A percentile compares a stretch with the other conserved stretches of the same genome.
Evolutionary conservation across 2,329 filamentous ascomycete species (phyloP).

Genomic region (Pseudodiploospora longispora): DNA sequence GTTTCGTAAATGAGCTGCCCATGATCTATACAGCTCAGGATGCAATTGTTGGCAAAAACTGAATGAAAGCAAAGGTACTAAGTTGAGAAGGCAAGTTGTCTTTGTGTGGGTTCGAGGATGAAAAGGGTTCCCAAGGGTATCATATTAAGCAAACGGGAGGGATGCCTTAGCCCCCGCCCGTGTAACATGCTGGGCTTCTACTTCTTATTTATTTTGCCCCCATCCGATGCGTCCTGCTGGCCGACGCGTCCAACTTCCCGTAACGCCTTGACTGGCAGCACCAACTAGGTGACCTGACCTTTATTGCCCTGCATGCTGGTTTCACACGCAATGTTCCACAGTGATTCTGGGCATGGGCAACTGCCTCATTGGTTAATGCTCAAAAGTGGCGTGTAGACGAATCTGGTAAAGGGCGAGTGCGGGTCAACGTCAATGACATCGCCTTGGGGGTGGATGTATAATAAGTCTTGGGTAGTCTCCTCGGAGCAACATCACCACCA

Average conservation of each 20-base stretch:
- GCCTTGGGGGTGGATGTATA: background rate
- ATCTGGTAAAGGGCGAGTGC: background rate
- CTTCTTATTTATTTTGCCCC: background rate
- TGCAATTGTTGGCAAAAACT: too few relatives aligned
- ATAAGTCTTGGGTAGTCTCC: background rate
- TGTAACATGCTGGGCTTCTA: background rate
- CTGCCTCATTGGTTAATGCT: conserved; percentile 1
- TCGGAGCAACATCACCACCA: too few relatives aligned
- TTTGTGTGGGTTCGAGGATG: too few relatives aligned
- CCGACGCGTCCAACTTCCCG: background rate
- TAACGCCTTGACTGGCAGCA: background rate
- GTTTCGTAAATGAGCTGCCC: conserved; percentile 3
- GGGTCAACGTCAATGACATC: conserved; percentile 2
- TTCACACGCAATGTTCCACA: conserved; percentile 1
- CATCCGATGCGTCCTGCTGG: background rate
- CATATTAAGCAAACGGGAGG: too few relatives aligned
- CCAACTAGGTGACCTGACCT: background rate
- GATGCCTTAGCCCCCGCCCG: background rate
- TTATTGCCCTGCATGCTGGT: background rate
- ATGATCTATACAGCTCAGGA: background rate
- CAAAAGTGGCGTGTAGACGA: background rate
- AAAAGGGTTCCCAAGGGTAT: too few relatives aligned
- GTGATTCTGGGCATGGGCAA: background rate
- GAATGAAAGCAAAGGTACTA: too few relatives aligned
- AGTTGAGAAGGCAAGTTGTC: too few relatives aligned